Evolutionary conservation across 768 basidiomycete genomes (phyloP), one percentile per base, ranked within the genome.

Genomic region (Mycena kentingensis): DNA sequence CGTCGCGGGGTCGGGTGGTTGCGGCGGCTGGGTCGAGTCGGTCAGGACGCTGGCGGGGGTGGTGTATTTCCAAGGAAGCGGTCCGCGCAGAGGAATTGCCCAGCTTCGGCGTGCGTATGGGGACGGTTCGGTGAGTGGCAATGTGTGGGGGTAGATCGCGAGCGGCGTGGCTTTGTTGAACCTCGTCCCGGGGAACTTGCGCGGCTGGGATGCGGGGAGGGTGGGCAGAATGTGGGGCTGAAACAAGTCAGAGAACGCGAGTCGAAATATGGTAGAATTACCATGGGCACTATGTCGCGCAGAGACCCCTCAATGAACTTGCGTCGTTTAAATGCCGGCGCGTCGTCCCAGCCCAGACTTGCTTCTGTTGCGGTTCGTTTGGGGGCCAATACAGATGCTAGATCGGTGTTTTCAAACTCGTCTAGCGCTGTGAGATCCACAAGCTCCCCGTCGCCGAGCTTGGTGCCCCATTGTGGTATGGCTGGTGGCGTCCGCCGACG

Each of bases 31-130:
- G n/a, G 57, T 55, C 22, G 41, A 32, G 16, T 64, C 58, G 39
- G 61, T 53, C 4, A 75, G 63, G n/a, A 82, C 47, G 13, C 68
- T 64, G 8, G 76, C 82, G 36, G 65, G 56, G 10, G 81, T 76
- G 42, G 73, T 73, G 26, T 64, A 66, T 11, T 67, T 65, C 79
- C 79, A 85, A 31, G 80, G 81, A 35, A 78, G 57, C 24, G 53
- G 62, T 15, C 84, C 84, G 12, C 82, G 77, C 5, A 85, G 63
- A 34, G 84, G 84, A 31, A 85, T 72, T 15, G 84, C 60, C 84
- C 84, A 85, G 7, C 79, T 77, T 42, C 67, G 69, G 43, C 82
- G 77, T 43, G 71, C 59, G 57, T 73, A 75, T 24, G 62, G 63
- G 24, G 57, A 49, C 18, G 66, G 58, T 7, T 58, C 42, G 58